Base-by-base conservation (phyloP, 2,329 filamentous ascomycete genomes). In the Penicillium sp. region DNA sequence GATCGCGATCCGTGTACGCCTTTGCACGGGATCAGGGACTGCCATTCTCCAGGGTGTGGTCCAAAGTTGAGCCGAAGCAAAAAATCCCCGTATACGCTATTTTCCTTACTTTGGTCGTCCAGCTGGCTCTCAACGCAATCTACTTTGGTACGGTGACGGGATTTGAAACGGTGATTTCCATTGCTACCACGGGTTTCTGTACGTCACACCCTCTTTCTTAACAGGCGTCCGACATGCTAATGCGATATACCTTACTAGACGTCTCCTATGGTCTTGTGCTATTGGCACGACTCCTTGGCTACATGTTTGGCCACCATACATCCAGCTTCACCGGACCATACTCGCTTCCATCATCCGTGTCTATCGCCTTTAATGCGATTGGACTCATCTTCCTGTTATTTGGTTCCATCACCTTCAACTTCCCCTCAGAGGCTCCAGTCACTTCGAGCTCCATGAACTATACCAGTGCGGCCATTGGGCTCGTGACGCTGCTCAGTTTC, bases 1-100 rank as follows among this genome's bases (percentile, higher is more conserved):
- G 76, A 5, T 78, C 75, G 6, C 68, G 78, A 41, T 72, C 75
- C 5, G 70, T 80, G 1, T 80, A 74, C 53, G 77, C 64, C 1
- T 67, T 66, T 48, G 58, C 61, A 2, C 44, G 59, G 27, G 58
- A 63, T 19, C 56, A 57, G 3, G 61, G 59, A 70, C 14, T 60
- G 14, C 56, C 58, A 9, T 55, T 56, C 26, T 60, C 58, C 1
- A 31, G 13, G 1, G 9, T 56, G 5, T 51, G 37, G 27, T 46
- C 56, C 19, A 52, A 39, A 27, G 56, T 58, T 6, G 52, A 58
- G 8, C 33, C 45, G 8, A 56, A 13, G 22, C 46, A 37, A 13
- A 56, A 56, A 37, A 53, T 60, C 8, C 56, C 56, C 5, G 1
- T 58, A 1, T 52, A 52, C 7, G 53, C 58, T 13, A 39, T 61